Percentiles rank a stretch among this genome's conserved stretches.
These are phyloP conservation scores for Puccinia polysora DNA, from an alignment of 1,284 basidiomycete genomes.

Conservation along the genomic window DNA sequence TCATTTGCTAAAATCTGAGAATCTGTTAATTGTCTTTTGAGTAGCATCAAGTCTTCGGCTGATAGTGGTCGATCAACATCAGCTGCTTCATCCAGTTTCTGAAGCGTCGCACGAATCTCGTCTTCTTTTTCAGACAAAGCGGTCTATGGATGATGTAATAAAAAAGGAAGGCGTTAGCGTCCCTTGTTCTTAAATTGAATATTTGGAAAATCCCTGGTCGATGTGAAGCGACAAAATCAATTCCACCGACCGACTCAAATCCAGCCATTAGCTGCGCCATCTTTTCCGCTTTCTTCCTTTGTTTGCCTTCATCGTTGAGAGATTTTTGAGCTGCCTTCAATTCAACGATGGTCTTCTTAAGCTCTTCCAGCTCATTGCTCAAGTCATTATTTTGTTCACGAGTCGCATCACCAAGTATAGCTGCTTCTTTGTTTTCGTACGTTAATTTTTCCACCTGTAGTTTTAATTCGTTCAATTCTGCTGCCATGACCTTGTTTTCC, in stretches of 20 bases:
- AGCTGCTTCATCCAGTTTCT: conserved; percentile 69
- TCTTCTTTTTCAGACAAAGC: conserved; percentile 90
- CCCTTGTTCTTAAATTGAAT: too few species aligned
- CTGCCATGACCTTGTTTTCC: conserved; percentile 82
- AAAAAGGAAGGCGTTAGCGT: too few species aligned
- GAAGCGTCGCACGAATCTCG: conserved; percentile 73
- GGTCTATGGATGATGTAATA: conserved; percentile 61
- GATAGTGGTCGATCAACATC: conserved; percentile 61
- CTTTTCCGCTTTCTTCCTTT: conserved; percentile 98
- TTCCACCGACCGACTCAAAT: conserved; percentile 82
- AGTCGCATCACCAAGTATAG: conserved; percentile 90
- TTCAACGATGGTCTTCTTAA: conserved; percentile 56
- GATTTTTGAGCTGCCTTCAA: conserved; percentile 68
- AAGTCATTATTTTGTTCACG: conserved; percentile 91
- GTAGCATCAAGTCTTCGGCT: conserved; percentile 69
- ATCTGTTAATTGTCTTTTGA: conserved; percentile 82
- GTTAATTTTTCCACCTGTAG: conserved; percentile 85
- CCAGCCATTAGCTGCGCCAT: conserved; percentile 99
- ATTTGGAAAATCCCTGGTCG: too few species aligned
- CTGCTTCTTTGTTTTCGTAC: conserved; percentile 91
- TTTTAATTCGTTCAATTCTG: conserved; percentile 80
- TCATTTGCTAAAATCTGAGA: conserved; percentile 79
- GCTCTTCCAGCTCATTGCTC: conserved; percentile 80
- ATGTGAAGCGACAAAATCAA: too few species aligned
- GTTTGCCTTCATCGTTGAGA: conserved; percentile 83